Percentiles rank a stretch among this genome's conserved stretches.
Evolutionary conservation across 129 eudicot genomes (phyloP).

Genomic region (Flaveria sonorensis): DNA sequence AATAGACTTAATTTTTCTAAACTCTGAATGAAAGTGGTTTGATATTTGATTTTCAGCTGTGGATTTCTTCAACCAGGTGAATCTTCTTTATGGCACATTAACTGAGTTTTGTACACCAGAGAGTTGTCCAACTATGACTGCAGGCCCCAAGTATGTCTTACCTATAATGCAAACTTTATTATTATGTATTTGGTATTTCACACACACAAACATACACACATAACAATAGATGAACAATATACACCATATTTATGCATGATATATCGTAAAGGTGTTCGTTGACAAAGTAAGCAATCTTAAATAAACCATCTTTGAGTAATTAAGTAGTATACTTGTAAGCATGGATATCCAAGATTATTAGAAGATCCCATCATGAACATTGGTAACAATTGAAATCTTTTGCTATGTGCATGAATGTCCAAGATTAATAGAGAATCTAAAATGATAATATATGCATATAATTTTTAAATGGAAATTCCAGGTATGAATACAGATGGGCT

Average conservation of each 20-base stretch:
- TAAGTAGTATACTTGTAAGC: background rate
- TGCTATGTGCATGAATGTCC: background rate
- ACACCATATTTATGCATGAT: background rate
- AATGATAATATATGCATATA: constrained; percentile 10
- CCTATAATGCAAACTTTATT: constrained; percentile 1
- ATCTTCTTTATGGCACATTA: constrained; percentile 87
- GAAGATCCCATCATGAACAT: background rate
- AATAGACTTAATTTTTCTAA: no score
- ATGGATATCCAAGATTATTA: background rate
- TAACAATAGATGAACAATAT: background rate
- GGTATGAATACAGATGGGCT: constrained; percentile 95
- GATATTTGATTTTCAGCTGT: constrained; percentile 65
- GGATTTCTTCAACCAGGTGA: constrained; percentile 97
- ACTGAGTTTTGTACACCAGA: constrained; percentile 89
- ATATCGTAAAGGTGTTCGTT: background rate
- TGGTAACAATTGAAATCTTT: background rate
- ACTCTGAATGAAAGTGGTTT: constrained; percentile 5
- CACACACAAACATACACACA: background rate
- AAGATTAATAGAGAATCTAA: background rate
- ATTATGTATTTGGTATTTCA: background rate
- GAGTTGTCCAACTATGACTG: constrained; percentile 88
- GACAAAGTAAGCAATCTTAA: background rate
- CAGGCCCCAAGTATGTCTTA: constrained; percentile 85
- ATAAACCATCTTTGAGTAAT: background rate
- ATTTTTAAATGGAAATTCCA: constrained; percentile 32